These are phyloP conservation scores for Westerdykella aurantiaca DNA, from an alignment of 2,329 filamentous ascomycete species.

Conservation along the genomic window DNA sequence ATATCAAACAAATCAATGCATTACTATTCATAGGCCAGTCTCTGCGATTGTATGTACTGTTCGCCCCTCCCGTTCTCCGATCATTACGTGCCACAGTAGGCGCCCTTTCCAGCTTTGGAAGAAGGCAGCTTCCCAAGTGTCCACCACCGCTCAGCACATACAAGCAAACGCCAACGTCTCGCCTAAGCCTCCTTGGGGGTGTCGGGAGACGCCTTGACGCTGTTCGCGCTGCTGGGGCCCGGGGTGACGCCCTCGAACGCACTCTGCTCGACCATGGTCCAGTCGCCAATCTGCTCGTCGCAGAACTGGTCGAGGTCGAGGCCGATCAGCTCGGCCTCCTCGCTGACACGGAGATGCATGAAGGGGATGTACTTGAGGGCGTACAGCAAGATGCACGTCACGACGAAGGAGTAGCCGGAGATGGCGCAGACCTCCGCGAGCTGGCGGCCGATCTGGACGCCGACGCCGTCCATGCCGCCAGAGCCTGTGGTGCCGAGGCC, in stretches of 20 bases:
- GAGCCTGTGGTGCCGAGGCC: slow-evolving; percentile 43
- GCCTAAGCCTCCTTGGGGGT: not conserved
- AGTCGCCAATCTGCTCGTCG: slow-evolving; percentile 53
- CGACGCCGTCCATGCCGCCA: slow-evolving; percentile 51
- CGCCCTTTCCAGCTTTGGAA: too few species aligned
- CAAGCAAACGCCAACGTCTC: too few species aligned
- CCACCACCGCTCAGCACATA: too few species aligned
- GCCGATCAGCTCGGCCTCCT: slow-evolving; percentile 52
- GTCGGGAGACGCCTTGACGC: slow-evolving; percentile 7
- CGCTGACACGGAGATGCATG: slow-evolving; percentile 50
- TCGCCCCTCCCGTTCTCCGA: too few species aligned
- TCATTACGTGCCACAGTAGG: too few species aligned
- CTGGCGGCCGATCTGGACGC: slow-evolving; percentile 52
- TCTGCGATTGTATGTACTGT: too few species aligned
- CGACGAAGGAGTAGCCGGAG: slow-evolving; percentile 48
- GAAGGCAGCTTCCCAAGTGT: too few species aligned
- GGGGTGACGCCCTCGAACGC: slow-evolving; percentile 15
- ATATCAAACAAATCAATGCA: too few species aligned
- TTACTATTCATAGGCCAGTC: too few species aligned
- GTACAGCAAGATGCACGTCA: slow-evolving; percentile 48
- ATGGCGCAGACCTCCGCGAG: slow-evolving; percentile 53
- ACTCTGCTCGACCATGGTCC: slow-evolving; percentile 37
- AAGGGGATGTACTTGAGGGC: slow-evolving; percentile 51
- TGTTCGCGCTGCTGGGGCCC: slow-evolving; percentile 23
- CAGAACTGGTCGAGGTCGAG: slow-evolving; percentile 52